Base-by-base conservation (phyloP, 768 basidiomycete species). In the Naganishia friedmannii region DNA sequence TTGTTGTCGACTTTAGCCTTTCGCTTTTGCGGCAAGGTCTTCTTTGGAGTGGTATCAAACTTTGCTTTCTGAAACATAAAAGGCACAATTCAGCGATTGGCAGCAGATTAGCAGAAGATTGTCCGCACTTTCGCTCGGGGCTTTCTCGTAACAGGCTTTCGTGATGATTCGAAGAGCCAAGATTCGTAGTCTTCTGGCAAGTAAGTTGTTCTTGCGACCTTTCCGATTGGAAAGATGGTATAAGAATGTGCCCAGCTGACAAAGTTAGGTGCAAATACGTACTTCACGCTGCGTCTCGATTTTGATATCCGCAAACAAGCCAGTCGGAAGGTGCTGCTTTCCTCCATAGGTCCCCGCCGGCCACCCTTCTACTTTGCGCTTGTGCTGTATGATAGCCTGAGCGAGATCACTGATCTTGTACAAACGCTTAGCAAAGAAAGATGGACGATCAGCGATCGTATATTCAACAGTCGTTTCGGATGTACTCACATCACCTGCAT, bases 341-440 rank as follows among this genome's bases (percentile, higher is more conserved):
- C 89, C 90, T 0, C 92, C 92, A 79, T 90, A 90, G 37, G 87
- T 89, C 66, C 87, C 83, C 3, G 97, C 82, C 3, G 84, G 85
- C 92, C 94, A 97, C 3, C 85, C 85, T 69, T 89, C 86, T 17
- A 81, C 68, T 39, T 87, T 83, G 0, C 88, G 85, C n/a, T 86
- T 85, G 0, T 84, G 82, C 75, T 88, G 90, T 80, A 97, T 89
- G 39, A 96, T 82, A 74, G 91, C 87, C 80, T 96, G 92, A 0
- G 95, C 89, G 9, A 98, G 84, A 75, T 99, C 96, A 73, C 90
- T 88, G 69, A 92, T 84, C 10, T 87, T 85, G 77, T 96, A 98
- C 48, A 99, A 83, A 78, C 92, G 90, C 94, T 96, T 57, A 3
- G 23, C 63, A 51, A 55, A 45, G 58, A 39, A 53, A 28, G n/a